Evolutionary conservation across 306 rosid genomes (phyloP).

Genomic region (Malus asiatica): DNA sequence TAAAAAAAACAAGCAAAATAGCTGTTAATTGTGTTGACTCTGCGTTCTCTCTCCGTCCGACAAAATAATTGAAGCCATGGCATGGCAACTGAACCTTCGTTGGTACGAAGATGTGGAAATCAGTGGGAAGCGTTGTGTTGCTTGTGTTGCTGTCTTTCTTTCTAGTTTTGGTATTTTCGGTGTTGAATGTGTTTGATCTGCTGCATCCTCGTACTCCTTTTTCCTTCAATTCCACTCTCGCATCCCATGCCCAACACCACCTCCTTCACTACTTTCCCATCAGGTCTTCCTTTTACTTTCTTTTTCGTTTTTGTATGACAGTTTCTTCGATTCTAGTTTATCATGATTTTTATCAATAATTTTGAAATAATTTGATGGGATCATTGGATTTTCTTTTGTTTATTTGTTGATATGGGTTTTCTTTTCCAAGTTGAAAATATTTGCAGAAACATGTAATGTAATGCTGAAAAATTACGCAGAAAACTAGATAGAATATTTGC

Average conservation of each 20-base stretch:
- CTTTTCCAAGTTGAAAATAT: no score
- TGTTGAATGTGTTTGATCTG: slow-evolving; percentile 9
- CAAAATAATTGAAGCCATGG: no score
- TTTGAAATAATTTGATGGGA: not conserved
- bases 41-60: no score
- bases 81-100: no score
- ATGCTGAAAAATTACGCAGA: slow-evolving; percentile 30
- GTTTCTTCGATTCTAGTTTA: not conserved
- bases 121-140: slow-evolving; percentile 7
- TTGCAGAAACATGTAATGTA: no score
- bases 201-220: not conserved
- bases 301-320: not conserved
- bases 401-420: not conserved
- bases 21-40: no score
- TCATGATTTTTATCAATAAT: not conserved
- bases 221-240: slow-evolving; percentile 14
- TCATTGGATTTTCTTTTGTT: not conserved
- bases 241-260: slow-evolving; percentile 1
- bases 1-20: no score
- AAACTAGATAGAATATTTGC: slow-evolving; percentile 9
- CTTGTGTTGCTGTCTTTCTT: slow-evolving; percentile 1
- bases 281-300: slow-evolving; percentile 10
- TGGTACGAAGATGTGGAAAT: slow-evolving; percentile 6
- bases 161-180: slow-evolving; percentile 7
- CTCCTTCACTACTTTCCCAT: not conserved